These are phyloP conservation scores for Plantago elongata DNA, from an alignment of 257 asterid species.

Conservation along the genomic window DNA sequence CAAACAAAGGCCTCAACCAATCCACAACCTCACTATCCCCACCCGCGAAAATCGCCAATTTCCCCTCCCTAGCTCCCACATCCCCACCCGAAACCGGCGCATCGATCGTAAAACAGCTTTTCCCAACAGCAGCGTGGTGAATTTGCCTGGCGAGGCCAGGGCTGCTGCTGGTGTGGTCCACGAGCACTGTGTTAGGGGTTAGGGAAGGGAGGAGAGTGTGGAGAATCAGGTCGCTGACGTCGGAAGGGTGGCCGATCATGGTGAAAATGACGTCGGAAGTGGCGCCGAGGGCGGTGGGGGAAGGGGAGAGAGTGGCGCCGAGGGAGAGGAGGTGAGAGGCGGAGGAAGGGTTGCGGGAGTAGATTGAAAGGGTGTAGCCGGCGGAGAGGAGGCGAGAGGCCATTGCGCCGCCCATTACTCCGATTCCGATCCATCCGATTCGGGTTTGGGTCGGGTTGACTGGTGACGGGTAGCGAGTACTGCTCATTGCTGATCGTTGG, in stretches of 20 bases:
- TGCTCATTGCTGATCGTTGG: slow-evolving; percentile 20
- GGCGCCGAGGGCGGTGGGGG: slow-evolving; percentile 48
- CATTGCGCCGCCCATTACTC: slow-evolving; percentile 93
- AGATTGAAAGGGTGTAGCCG: slow-evolving; percentile 65
- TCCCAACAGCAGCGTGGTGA: slow-evolving; percentile 38
- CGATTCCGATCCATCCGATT: slow-evolving; percentile 85
- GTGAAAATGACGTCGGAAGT: slow-evolving; percentile 59
- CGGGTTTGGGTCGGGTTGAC: slow-evolving; percentile 53
- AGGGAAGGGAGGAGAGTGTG: slow-evolving; percentile 49
- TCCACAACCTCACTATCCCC: slow-evolving; percentile 56
- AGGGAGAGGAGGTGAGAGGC: slow-evolving; percentile 49
- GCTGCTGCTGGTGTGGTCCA: slow-evolving; percentile 81
- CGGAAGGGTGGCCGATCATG: slow-evolving; percentile 87
- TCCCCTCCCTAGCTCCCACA: slow-evolving; percentile 68
- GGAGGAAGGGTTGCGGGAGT: slow-evolving; percentile 64
- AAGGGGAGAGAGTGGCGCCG: slow-evolving; percentile 57
- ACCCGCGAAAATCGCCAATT: slow-evolving; percentile 64
- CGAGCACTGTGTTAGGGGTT: slow-evolving; percentile 41
- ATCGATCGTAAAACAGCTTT: slow-evolving; percentile 46
- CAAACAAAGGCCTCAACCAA: slow-evolving; percentile 73
- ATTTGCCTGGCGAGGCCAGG: slow-evolving; percentile 59
- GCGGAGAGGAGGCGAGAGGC: slow-evolving; percentile 76
- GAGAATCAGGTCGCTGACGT: slow-evolving; percentile 58
- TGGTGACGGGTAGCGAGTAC: slow-evolving; percentile 42
- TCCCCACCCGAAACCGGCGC: slow-evolving; percentile 95